Base-by-base conservation (phyloP, 2,329 filamentous ascomycete genomes). In the Phoma herbarum region DNA sequence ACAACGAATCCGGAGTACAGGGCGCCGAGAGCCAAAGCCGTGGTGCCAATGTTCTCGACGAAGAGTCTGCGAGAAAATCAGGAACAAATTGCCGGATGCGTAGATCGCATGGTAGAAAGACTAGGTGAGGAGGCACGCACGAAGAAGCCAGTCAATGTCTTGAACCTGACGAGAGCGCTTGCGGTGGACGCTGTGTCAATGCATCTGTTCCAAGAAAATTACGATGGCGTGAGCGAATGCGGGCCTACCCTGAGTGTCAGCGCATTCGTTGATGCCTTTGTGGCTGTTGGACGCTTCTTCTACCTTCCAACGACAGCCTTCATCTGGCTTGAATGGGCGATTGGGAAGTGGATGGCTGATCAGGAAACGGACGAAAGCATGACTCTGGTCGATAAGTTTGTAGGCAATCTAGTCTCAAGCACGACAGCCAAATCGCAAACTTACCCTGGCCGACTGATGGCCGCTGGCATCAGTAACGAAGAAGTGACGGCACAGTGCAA, bases 251-350 rank as follows among this genome's bases (percentile, higher is more conserved):
- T 61, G 59, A 84, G 59, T 78, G 78, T 54, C 76, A 82, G n/a
- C 77, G 77, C 44, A 0, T 86, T 86, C 65, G 83, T 87, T 12
- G 81, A 86, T 66, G 77, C 80, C 2, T 83, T 84, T 62, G 84
- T 86, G 2, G 83, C 80, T 4, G 80, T 85, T 7, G 83, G 83
- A 0, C 75, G 82, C 3, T 84, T 86, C 65, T 85, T 84, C 67
- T 84, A 84, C 62, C 67, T 86, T 1, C 82, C 82, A 1, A 79
- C 75, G 23, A 70, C 61, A 43, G 64, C 77, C 3, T 82, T 83
- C 57, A 56, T 73, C 12, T 67, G 75, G 14, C 61, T 81, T 22
- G 79, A 82, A 35, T 77, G 75, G 59, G 62, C 65, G 16, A 58
- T 75, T 1, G 66, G 72, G 10, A 78, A 78, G 57, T 72, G 75